Conservation (phyloP, 2,329 filamentous ascomycete genomes). For the Nemania serpens region DNA sequence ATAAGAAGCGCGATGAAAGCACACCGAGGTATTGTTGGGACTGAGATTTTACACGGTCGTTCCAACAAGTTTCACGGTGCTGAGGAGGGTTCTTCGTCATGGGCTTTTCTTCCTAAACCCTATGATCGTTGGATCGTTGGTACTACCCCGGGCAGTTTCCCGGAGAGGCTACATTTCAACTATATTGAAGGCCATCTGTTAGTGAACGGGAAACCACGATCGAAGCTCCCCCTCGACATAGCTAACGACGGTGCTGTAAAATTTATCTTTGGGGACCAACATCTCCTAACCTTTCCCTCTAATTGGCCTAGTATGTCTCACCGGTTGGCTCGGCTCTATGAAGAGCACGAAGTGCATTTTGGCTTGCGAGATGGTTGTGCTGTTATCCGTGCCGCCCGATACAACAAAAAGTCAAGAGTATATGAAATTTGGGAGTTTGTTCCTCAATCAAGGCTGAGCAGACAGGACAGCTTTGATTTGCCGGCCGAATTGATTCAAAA, state of each 20-base stretch:
- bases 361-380: constrained; percentile 50
- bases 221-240: constrained; percentile 58
- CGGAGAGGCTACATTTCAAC: constrained; percentile 43
- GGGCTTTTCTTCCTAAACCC: constrained; percentile 35
- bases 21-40: constrained; percentile 13
- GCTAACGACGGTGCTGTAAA: constrained; percentile 54
- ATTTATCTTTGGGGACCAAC: constrained; percentile 42
- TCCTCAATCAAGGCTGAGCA: constrained; percentile 39
- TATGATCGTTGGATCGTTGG: constrained; percentile 33
- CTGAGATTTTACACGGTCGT: constrained; percentile 49
- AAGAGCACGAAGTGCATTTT: constrained; percentile 57
- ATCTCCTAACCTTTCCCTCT: constrained; percentile 59
- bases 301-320: constrained; percentile 57
- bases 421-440: constrained; percentile 43
- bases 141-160: neutral
- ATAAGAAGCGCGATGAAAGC: constrained; percentile 44
- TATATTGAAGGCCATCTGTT: constrained; percentile 43
- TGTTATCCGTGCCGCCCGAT: constrained; percentile 48
- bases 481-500: constrained; percentile 55
- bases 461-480: constrained; percentile 48
- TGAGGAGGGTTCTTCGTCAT: constrained; percentile 39
- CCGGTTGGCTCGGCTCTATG: constrained; percentile 35
- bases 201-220: constrained; percentile 43
- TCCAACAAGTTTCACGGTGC: constrained; percentile 35
- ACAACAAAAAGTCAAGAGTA: neutral